Conservation (phyloP, 1,284 basidiomycete species). For the Macrocystidia cucumis region DNA sequence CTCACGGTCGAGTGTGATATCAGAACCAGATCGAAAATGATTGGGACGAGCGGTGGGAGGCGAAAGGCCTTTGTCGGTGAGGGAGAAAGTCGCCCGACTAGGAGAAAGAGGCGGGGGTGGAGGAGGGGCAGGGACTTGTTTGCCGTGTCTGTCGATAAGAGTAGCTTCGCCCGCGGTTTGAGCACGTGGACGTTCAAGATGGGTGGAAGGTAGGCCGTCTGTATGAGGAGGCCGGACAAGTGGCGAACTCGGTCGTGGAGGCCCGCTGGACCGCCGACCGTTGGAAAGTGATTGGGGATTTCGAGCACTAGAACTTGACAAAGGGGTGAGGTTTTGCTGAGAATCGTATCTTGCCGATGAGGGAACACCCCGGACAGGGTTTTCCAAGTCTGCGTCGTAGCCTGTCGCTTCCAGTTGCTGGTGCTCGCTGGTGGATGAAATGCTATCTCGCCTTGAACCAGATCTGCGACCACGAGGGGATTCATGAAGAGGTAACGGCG, state of each 20-base stretch:
- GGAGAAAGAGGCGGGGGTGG: constrained; percentile 37
- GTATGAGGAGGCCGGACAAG: constrained; percentile 17
- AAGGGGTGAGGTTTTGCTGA: constrained; percentile 11
- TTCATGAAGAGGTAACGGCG: constrained; percentile 42
- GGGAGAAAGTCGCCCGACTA: constrained; percentile 29
- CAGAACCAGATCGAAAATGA: constrained; percentile 42
- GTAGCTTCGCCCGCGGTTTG: constrained; percentile 11
- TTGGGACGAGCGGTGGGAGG: constrained; percentile 19
- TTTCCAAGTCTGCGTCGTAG: constrained; percentile 67
- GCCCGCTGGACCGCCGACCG: constrained; percentile 14
- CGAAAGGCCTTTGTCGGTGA: constrained; percentile 29
- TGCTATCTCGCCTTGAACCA: constrained; percentile 55
- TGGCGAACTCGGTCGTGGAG: constrained; percentile 24
- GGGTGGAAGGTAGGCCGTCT: constrained; percentile 15
- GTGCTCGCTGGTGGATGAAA: constrained; percentile 63
- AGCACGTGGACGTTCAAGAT: constrained; percentile 10
- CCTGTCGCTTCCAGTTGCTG: constrained; percentile 43
- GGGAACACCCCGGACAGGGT: constrained; percentile 43
- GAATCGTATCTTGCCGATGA: constrained; percentile 18
- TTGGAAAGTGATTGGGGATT: constrained; percentile 16
- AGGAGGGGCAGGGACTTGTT: constrained; percentile 19
- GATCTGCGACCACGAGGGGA: constrained; percentile 42
- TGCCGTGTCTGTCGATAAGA: constrained; percentile 22
- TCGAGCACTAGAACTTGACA: constrained; percentile 16
- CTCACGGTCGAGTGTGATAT: constrained; percentile 43